phyloP scores from a whole-genome alignment of 2,329 filamentous ascomycete genomes.

The Fusarium veterinarium region DNA sequence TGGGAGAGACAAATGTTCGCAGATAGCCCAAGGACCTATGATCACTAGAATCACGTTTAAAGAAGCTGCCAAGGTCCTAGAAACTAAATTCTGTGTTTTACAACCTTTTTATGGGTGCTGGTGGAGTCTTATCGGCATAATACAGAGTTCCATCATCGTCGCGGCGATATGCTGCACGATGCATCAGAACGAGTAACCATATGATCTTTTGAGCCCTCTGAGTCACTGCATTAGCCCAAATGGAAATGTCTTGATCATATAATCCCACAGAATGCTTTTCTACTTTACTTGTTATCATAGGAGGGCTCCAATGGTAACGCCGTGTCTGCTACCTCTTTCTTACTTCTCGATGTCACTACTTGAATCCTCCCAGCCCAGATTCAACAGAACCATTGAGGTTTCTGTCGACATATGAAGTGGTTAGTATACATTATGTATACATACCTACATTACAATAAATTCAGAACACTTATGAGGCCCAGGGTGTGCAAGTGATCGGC shows the following conservation, averaged over 20 bases:
- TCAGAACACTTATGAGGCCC: too few relatives aligned
- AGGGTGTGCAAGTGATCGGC: too few relatives aligned
- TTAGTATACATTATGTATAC: not conserved
- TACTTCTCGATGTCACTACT: not conserved
- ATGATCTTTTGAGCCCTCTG: too few relatives aligned
- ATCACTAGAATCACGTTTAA: rapidly evolving
- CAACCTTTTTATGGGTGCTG: too few relatives aligned
- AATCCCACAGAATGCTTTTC: too few relatives aligned
- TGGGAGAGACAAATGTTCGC: too few relatives aligned
- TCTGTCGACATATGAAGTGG: rapidly evolving
- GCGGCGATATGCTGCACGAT: not conserved
- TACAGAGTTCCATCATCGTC: not conserved
- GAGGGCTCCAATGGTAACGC: not conserved
- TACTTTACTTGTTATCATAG: too few relatives aligned
- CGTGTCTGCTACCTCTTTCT: not conserved
- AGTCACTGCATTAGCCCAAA: not conserved
- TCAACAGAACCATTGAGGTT: rapidly evolving
- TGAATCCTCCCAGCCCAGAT: rapidly evolving
- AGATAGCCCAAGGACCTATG: not conserved
- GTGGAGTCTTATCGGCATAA: not conserved
- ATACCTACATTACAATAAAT: too few relatives aligned
- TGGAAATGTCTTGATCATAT: not conserved
- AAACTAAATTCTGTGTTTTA: rapidly evolving
- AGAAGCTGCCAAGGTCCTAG: not conserved
- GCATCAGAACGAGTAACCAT: not conserved